Evolutionary conservation across 306 rosid species (phyloP), one percentile per base, ranked within the genome.

Genomic region (Glycine soja): DNA sequence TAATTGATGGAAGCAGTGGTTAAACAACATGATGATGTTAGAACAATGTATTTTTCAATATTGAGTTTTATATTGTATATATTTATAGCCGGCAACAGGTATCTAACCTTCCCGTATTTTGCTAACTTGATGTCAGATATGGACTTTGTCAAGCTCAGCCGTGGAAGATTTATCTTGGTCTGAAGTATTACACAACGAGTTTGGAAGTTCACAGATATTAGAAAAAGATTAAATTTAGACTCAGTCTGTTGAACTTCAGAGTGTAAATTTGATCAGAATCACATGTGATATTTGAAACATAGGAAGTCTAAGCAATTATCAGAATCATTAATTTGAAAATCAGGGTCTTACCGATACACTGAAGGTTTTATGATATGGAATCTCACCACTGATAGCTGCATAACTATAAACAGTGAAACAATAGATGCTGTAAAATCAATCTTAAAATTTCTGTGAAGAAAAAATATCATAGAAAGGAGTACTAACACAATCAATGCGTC

Each of bases 401-500:
- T 91, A 95, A 70, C 99, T 95, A 88, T 54, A 63, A 16, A 74
- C 36, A 51, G n/a, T n/a, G 51, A 62, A 80, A 47, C 45, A 42
- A n/a, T 12, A 65, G 53, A 85, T 86, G 67, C 59, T 53, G 43
- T 58, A 50, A 67, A 82, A 63, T 48, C 47, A 76, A 77, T 63
- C 56, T 65, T 68, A 56, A 70, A 54, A 77, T 48, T 78, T 74
- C 47, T 11, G 66, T 52, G 70, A 74, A 83, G 36, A 72, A 74
- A 76, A 36, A 76, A 43, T 24, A 67, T 38, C 69, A 30, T 4
- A 77, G 46, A 18, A 36, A 86, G 32, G 67, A 66, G 8, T 79
- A 88, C 97, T 85, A 68, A 95, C 99, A 85, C 89, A 48, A 93
- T 88, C 56, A 91, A 34, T 58, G 99, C 90, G 78, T 95, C 99